These are phyloP conservation scores for Rhizoclosmatium hyalinum DNA, from an alignment of 371 early-diverging fungal species.

Conservation along the genomic window DNA sequence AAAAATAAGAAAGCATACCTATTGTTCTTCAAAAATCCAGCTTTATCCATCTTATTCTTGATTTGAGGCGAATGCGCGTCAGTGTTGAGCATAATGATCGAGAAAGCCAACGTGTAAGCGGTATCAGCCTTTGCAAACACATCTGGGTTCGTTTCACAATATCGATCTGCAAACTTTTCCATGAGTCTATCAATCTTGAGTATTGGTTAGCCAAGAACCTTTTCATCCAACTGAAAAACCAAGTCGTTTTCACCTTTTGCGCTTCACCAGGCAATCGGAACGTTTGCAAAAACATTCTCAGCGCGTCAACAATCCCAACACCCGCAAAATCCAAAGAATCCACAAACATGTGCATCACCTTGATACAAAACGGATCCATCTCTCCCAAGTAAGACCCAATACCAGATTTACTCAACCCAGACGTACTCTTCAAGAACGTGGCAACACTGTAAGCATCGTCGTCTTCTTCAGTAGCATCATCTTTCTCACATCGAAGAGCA, in stretches of 20 bases:
- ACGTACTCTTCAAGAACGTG: constrained; percentile 45
- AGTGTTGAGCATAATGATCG: constrained; percentile 75
- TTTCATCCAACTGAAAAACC: background rate
- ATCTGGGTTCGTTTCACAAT: constrained; percentile 61
- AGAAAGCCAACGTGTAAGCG: constrained; percentile 69
- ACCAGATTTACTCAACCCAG: constrained; percentile 51
- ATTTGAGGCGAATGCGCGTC: constrained; percentile 68
- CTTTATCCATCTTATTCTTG: constrained; percentile 64
- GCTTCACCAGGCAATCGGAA: constrained; percentile 75
- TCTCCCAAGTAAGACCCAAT: constrained; percentile 66
- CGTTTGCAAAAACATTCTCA: constrained; percentile 65
- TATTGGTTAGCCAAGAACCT: background rate
- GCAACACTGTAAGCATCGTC: constrained; percentile 49
- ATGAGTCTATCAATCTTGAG: constrained; percentile 64
- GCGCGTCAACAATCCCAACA: constrained; percentile 59
- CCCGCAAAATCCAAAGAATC: constrained; percentile 64
- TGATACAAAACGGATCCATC: constrained; percentile 47
- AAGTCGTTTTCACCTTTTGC: constrained; percentile 49
- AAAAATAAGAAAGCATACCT: constrained; percentile 18
- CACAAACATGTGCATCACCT: constrained; percentile 65
- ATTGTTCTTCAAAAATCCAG: constrained; percentile 65
- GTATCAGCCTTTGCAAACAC: constrained; percentile 65
- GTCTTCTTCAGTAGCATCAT: constrained; percentile 7
- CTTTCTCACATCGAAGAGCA: background rate
- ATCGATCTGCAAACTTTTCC: constrained; percentile 69